phyloP scores from a whole-genome alignment of 2,329 filamentous ascomycete species.

The Pseudocercospora crystallina region DNA sequence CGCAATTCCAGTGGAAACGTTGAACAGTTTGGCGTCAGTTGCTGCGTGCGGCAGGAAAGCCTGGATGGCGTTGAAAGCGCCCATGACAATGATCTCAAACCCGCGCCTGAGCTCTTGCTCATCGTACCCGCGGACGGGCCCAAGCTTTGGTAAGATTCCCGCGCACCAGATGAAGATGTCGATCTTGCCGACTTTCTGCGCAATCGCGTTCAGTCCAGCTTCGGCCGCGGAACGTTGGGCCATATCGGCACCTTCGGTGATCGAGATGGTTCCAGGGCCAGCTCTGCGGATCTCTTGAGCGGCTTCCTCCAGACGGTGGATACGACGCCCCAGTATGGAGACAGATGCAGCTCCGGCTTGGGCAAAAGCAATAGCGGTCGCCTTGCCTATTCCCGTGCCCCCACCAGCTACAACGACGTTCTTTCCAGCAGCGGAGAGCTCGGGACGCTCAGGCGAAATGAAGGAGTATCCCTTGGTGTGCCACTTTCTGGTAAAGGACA shows the following conservation, averaged over 20 bases:
- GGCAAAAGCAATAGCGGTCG: slow-evolving; percentile 16
- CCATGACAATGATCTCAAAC: slow-evolving; percentile 14
- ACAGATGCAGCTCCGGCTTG: slow-evolving; percentile 15
- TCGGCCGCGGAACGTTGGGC: not conserved
- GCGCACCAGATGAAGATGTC: slow-evolving; percentile 15
- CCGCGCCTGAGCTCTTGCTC: slow-evolving; percentile 7
- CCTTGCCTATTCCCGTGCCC: slow-evolving; percentile 17
- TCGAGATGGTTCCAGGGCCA: not conserved
- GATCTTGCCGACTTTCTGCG: not conserved
- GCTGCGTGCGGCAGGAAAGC: slow-evolving; percentile 6
- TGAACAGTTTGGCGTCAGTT: slow-evolving; percentile 3
- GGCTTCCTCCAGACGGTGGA: too few species aligned
- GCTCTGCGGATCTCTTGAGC: slow-evolving; percentile 1
- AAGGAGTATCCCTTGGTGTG: slow-evolving; percentile 38
- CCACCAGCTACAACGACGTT: slow-evolving; percentile 34
- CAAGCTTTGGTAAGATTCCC: not conserved
- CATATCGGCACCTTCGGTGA: not conserved
- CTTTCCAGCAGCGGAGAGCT: slow-evolving; percentile 43
- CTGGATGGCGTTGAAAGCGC: slow-evolving; percentile 12
- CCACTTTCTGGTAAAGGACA: slow-evolving; percentile 38
- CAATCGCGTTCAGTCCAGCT: not conserved
- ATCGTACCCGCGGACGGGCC: slow-evolving; percentile 1
- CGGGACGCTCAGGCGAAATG: slow-evolving; percentile 43
- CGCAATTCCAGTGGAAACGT: not conserved
- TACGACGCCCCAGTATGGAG: slow-evolving; percentile 16